Base-by-base conservation (phyloP, 768 basidiomycete genomes). In the Tubosaeta sp. region DNA sequence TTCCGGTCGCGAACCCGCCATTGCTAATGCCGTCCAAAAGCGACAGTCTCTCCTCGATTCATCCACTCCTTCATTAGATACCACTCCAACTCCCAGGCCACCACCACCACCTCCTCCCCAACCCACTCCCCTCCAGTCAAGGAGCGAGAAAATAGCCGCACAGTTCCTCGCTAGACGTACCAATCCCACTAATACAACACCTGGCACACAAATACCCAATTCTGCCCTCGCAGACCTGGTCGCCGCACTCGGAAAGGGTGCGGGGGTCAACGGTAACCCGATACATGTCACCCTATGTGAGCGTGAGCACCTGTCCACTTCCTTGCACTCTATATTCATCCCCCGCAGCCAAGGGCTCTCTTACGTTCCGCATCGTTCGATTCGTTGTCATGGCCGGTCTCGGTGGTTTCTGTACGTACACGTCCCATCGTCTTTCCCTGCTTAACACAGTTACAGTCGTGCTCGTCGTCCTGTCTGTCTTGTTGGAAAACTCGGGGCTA, bases 401-500 rank as follows among this genome's bases (percentile, higher is more conserved):
- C 42, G 69, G 75, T 54, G 79, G 82, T 2, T 88, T 89, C 71
- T 84, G 88, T 88, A 59, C 65, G 86, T 76, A 9, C 41, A 32
- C 37, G 35, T 46, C 8, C 26, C 37, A 9, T 45, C 37, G 42
- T 17, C 32, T 55, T 17, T 41, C 22, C 4, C 22, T 29, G 13
- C 19, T 49, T 64, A 12, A 64, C 38, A 16, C 35, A 35, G 26
- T 16, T 42, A 27, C 55, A 90, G 88, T 90, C 68, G 78, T 92
- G 65, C 74, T 98, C 51, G 90, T 95, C 48, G 77, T 95, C 32
- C 73, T 97, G 25, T 88, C 92, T 1, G 85, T 97, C 32, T 77
- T 97, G 59, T 81, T 97, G 60, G 95, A 97, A 71, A 95, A 92
- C 67, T 88, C 91, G 25, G 95, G 95, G 4, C 77, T 97, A 38